Evolutionary conservation across 805 yeast species (phyloP), one percentile per base, ranked within the genome.

Genomic region (Candida quercuum): DNA sequence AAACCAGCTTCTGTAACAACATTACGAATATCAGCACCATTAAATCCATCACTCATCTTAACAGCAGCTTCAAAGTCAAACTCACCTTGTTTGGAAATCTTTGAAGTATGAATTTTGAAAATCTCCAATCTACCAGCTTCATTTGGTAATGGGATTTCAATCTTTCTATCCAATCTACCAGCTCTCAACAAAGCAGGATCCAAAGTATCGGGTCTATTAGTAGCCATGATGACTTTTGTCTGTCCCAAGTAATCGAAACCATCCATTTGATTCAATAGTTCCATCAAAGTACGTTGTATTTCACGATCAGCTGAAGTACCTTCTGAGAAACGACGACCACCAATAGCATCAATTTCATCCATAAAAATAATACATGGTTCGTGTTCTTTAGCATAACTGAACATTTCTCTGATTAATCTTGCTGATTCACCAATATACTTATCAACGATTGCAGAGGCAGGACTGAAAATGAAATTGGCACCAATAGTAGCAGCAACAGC

Each of bases 271-370:
- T 91, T 91, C 53, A 91, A 74, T 57, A 91, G 71, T 65, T 91
- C 99, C 98, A 91, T 89, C 58, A 91, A 71, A 3, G 98, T 91
- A 68, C 99, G 83, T 69, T 91, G 99, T 58, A 91, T 91, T 64
- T 91, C 99, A 64, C 99, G 83, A 66, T 91, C 99, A 3, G 99
- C 98, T 8, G 96, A 86, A 2, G 98, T 91, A 66, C 99, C 99
- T 63, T 91, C 99, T 49, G 91, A 79, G 64, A 91, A 91, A 63
- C 99, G 78, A 55, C 99, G 80, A 35, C 99, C 99, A 58, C 99
- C 99, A 63, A 91, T 91, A 41, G 99, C 99, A 69, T 93, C 99
- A 46, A 91, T 81, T 71, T 91, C 99, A 68, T 91, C 99, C 96
- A 91, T 89, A 60, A 91, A 91, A 40, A 91, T 93, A 58, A 93